Conservation (phyloP, 2,329 filamentous ascomycete species). For the Exophiala lecanii-corni region DNA sequence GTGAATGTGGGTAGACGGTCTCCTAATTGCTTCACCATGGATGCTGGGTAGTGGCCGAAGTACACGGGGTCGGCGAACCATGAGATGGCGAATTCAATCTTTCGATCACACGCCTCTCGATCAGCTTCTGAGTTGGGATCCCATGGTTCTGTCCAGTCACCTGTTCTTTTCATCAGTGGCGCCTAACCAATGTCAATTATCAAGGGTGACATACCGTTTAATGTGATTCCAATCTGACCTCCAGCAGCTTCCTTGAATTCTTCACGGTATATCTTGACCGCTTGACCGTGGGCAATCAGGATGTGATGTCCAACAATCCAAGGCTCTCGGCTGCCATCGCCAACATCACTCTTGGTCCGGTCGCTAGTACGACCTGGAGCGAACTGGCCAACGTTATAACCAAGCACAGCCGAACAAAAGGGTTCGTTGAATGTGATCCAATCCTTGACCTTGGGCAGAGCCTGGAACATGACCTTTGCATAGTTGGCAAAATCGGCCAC, state of each 20-base stretch:
- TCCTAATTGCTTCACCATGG: conserved; percentile 77
- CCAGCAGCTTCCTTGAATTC: conserved; percentile 70
- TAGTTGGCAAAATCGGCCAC: conserved; percentile 76
- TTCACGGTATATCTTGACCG: conserved; percentile 76
- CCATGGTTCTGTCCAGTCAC: conserved; percentile 78
- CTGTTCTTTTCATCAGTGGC: too few relatives aligned
- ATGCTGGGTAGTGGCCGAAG: conserved; percentile 75
- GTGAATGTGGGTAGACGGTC: conserved; percentile 71
- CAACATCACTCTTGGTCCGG: conserved; percentile 63
- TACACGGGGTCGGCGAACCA: conserved; percentile 91
- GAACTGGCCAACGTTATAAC: conserved; percentile 72
- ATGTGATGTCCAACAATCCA: conserved; percentile 81
- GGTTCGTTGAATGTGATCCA: conserved; percentile 94
- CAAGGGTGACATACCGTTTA: conserved; percentile 63
- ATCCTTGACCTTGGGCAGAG: conserved; percentile 71
- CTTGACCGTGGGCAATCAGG: conserved; percentile 72
- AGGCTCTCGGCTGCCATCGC: conserved; percentile 70
- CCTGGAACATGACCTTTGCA: conserved; percentile 69
- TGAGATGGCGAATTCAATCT: conserved; percentile 79
- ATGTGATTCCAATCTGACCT: conserved; percentile 79
- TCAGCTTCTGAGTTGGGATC: conserved; percentile 71
- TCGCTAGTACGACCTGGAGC: conserved; percentile 80
- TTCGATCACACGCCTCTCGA: conserved; percentile 70
- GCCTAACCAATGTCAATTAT: too few relatives aligned
- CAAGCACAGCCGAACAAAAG: conserved; percentile 76